These are phyloP conservation scores for Colletotrichum graminicola DNA, from an alignment of 2,329 filamentous ascomycete species.

Conservation along the genomic window DNA sequence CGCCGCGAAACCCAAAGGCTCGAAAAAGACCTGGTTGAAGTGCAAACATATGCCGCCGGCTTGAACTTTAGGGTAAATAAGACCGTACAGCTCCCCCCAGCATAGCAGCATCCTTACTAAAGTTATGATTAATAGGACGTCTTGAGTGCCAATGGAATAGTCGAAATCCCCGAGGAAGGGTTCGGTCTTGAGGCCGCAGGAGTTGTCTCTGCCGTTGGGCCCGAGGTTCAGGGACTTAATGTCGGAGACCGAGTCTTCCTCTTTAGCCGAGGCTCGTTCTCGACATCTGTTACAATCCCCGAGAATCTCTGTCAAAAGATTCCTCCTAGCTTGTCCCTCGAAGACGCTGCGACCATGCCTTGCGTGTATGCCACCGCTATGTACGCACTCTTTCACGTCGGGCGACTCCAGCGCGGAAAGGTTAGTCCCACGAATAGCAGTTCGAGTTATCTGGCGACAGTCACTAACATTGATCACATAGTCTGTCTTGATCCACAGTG, in stretches of 20 bases:
- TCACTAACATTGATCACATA: conserved; percentile 40
- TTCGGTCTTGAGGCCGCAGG: conserved; percentile 4
- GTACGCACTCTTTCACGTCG: neutral
- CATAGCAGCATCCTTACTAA: neutral
- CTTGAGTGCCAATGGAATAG: neutral
- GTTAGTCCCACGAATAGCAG: neutral
- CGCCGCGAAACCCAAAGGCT: neutral
- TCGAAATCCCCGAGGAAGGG: neutral
- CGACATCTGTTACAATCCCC: neutral
- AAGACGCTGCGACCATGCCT: conserved; percentile 48
- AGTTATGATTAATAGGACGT: conserved; percentile 4
- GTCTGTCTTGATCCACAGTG: conserved; percentile 43
- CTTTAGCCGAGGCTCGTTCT: conserved; percentile 1
- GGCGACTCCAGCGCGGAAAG: neutral
- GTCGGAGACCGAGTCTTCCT: conserved; percentile 48
- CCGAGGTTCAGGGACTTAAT: neutral
- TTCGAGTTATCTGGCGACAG: neutral
- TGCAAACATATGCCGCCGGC: conserved; percentile 25
- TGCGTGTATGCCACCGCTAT: conserved; percentile 49
- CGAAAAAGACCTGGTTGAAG: neutral
- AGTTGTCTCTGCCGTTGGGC: conserved; percentile 3
- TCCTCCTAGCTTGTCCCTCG: conserved; percentile 46
- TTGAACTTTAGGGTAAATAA: conserved; percentile 43
- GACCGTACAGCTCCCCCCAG: conserved; percentile 10
- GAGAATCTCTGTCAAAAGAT: conserved; percentile 42